Percentiles rank a stretch among this genome's conserved stretches.
Conservation (phyloP, 176 grass and related monocot species). For the Phoenix roebelenii region DNA sequence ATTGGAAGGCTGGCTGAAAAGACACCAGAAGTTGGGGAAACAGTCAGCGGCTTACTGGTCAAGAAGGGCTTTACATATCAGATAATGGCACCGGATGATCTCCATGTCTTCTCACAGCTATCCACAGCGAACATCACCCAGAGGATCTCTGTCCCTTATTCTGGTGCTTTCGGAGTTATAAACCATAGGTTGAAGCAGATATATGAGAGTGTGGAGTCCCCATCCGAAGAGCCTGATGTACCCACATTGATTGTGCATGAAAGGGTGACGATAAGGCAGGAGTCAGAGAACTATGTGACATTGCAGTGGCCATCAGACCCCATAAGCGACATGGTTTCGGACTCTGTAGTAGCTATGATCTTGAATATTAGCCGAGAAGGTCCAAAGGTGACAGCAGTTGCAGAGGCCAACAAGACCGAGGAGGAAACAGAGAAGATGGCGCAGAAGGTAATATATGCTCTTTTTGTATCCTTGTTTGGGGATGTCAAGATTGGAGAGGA, state of each 20-base stretch:
- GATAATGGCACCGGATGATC: constrained; percentile 89
- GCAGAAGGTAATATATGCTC: constrained; percentile 51
- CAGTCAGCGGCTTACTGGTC: constrained; percentile 61
- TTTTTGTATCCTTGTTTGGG: constrained; percentile 77
- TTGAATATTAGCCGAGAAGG: constrained; percentile 76
- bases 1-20: constrained; percentile 79
- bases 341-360: constrained; percentile 82
- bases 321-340: constrained; percentile 95
- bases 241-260: constrained; percentile 60
- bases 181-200: constrained; percentile 86
- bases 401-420: constrained; percentile 39
- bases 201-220: constrained; percentile 68
- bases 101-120: constrained; percentile 76
- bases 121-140: constrained; percentile 83
- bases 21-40: constrained; percentile 48
- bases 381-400: constrained; percentile 46
- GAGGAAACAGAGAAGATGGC: constrained; percentile 69
- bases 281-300: constrained; percentile 70
- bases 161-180: constrained; percentile 75
- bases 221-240: constrained; percentile 48
- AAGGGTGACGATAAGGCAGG: constrained; percentile 50
- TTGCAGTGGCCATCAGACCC: constrained; percentile 81
- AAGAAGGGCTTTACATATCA: constrained; percentile 97
- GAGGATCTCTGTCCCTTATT: constrained; percentile 60
- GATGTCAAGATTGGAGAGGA: constrained; percentile 73